These are phyloP conservation scores for Meyerozyma elateridarum DNA, from an alignment of 1,139 yeast species.

Conservation along the genomic window DNA sequence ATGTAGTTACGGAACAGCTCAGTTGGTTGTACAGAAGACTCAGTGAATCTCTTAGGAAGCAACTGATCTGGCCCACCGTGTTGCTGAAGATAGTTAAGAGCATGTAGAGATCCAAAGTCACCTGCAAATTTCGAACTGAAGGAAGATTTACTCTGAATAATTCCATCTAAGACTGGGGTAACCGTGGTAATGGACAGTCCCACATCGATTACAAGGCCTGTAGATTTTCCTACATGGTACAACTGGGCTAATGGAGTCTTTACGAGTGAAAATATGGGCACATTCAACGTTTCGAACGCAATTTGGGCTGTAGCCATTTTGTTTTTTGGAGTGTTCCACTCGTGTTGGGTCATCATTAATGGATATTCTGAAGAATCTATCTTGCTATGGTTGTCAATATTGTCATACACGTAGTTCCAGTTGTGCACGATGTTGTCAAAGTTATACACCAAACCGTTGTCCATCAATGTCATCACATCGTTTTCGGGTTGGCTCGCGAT, in stretches of 20 bases:
- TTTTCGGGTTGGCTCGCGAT: slow-evolving; percentile 36
- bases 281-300: slow-evolving; percentile 60
- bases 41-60: slow-evolving; percentile 22
- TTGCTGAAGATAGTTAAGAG: slow-evolving; percentile 34
- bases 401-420: slow-evolving; percentile 55
- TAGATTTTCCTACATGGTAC: slow-evolving; percentile 62
- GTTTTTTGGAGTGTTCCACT: slow-evolving; percentile 56
- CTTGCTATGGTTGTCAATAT: slow-evolving; percentile 39
- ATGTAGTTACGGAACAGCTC: slow-evolving; percentile 48
- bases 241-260: slow-evolving; percentile 68
- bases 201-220: slow-evolving; percentile 65
- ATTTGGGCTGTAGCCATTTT: slow-evolving; percentile 50
- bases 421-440: slow-evolving; percentile 56
- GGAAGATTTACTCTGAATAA: slow-evolving; percentile 55
- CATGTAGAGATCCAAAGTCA: slow-evolving; percentile 58
- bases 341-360: slow-evolving; percentile 59
- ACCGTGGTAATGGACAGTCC: slow-evolving; percentile 60
- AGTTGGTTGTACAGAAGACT: slow-evolving; percentile 16
- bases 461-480: slow-evolving; percentile 60
- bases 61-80: slow-evolving; percentile 25
- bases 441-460: slow-evolving; percentile 62
- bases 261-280: slow-evolving; percentile 65
- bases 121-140: slow-evolving; percentile 65
- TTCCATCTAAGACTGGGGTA: slow-evolving; percentile 71
- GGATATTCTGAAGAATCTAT: slow-evolving; percentile 53